Evolutionary conservation across 2,329 filamentous ascomycete genomes (phyloP), one percentile per base, ranked within the genome.

Genomic region (Sporothrix luriei): DNA sequence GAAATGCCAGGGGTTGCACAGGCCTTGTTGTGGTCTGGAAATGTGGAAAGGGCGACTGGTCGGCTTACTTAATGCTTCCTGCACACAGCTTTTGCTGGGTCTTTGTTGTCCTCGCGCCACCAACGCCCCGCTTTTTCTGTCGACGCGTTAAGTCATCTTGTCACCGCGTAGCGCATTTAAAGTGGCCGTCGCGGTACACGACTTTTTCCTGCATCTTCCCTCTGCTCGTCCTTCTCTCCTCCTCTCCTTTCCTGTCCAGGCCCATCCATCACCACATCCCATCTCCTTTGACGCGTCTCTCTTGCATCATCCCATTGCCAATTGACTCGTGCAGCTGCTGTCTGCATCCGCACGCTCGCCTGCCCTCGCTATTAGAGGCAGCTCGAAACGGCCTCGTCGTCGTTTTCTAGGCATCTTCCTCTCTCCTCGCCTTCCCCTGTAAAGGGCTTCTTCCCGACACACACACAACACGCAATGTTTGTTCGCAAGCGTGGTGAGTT

Each of bases 401-500:
- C 43, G 33, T 46, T 38, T 33, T 48, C 62, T 57, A 43, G 10
- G 61, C 70, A 9, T 54, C 59, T 21, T 52, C 65, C 24, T 64
- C n/a, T 64, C 40, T 57, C 46, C 21, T 61, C 65, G 52, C 49
- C 52, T 66, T 71, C 68, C 69, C 68, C 65, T 71, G 70, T 72
- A 73, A 68, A 59, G 66, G 54, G 57, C 38, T 26, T 62, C 57
- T 61, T 40, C 1, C 54, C 19, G 66, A 46, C 46, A 51, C 51
- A 59, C 64, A 55, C 67, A 67, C 61, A 61, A 64, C 48, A 54
- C 81, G 79, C 76, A 76, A 88, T 88, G 86, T 88, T 85, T 78
- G 86, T 88, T 78, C 84, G 84, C 79, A 88, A 88, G 84, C 83
- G 86, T 78, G 86, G 86, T 87, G 82, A 75, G 85, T 82, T 73